phyloP scores from a whole-genome alignment of 2,329 filamentous ascomycete genomes.

The Emergomyces orientalis region DNA sequence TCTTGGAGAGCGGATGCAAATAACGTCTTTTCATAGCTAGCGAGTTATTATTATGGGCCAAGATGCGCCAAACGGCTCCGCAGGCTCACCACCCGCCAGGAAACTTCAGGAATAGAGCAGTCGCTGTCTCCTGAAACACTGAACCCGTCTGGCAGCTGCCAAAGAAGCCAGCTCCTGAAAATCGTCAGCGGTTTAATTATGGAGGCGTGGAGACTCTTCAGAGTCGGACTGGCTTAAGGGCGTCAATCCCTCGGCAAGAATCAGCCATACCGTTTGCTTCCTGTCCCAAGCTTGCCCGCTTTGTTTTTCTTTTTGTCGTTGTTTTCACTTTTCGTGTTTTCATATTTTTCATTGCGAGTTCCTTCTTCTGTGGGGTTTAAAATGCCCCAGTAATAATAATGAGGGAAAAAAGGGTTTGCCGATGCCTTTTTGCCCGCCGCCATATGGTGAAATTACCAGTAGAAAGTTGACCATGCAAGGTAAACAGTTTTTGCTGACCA shows the following conservation, averaged over 20 bases:
- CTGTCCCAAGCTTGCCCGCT: background rate
- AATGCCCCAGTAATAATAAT: background rate
- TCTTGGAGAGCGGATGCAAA: background rate
- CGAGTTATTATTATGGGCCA: background rate
- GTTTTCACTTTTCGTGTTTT: background rate
- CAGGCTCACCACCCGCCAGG: background rate
- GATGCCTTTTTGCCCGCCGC: background rate
- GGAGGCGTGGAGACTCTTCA: slow-evolving; percentile 2
- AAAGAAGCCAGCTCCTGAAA: background rate
- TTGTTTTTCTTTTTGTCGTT: background rate
- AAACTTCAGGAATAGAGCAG: background rate
- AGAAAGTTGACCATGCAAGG: background rate
- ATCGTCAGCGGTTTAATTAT: background rate
- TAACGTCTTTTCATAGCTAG: background rate
- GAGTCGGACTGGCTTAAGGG: background rate
- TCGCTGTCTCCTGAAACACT: background rate
- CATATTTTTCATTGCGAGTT: background rate
- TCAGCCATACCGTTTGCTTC: background rate
- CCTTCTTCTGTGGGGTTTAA: background rate
- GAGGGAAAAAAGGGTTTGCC: background rate
- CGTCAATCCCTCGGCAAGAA: background rate
- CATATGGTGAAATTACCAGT: background rate
- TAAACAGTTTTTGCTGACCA: background rate
- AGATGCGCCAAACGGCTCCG: background rate
- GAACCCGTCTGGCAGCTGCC: background rate